These are phyloP conservation scores for Cyclotella cryptica DNA, from an alignment of 108 stramenopile genomes.

Conservation along the genomic window DNA sequence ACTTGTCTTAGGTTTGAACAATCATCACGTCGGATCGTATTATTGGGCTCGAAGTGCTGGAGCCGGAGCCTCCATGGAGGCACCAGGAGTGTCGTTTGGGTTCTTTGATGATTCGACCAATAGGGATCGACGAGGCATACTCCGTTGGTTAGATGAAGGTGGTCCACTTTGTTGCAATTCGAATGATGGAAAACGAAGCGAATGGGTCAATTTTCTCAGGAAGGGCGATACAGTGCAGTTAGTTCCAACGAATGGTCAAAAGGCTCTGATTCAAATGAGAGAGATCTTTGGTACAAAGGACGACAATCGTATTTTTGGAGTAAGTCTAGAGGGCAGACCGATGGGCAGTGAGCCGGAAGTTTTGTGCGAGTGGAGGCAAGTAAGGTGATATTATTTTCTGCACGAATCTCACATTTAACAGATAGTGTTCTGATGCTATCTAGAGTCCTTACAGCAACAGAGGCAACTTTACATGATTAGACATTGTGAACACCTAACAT, in stretches of 20 bases:
- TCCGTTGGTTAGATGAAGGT: slow-evolving; percentile 49
- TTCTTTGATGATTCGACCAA: not conserved
- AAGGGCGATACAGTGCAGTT: slow-evolving; percentile 76
- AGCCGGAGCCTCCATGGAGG: slow-evolving; percentile 69
- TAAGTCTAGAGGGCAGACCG: slow-evolving; percentile 48
- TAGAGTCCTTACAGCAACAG: no score
- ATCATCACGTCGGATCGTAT: slow-evolving; percentile 84
- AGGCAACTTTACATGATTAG: no score
- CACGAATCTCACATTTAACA: not conserved
- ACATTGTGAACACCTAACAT: no score
- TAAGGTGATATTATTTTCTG: not conserved
- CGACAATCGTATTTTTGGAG: slow-evolving; percentile 39
- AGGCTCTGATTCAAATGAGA: slow-evolving; percentile 31
- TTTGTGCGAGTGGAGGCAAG: slow-evolving; percentile 52
- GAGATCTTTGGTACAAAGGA: slow-evolving; percentile 7
- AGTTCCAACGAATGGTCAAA: slow-evolving; percentile 56
- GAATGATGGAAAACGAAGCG: slow-evolving; percentile 80
- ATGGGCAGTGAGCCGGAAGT: slow-evolving; percentile 63
- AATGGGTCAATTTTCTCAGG: slow-evolving; percentile 80
- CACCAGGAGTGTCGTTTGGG: slow-evolving; percentile 68
- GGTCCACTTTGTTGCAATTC: slow-evolving; percentile 66
- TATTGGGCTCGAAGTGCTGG: slow-evolving; percentile 84
- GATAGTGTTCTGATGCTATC: no score
- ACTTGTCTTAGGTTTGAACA: slow-evolving; percentile 74
- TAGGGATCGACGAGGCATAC: slow-evolving; percentile 14